Evolutionary conservation across 148 eudicot genomes (phyloP).

Genomic region (Nyssa sinensis): DNA sequence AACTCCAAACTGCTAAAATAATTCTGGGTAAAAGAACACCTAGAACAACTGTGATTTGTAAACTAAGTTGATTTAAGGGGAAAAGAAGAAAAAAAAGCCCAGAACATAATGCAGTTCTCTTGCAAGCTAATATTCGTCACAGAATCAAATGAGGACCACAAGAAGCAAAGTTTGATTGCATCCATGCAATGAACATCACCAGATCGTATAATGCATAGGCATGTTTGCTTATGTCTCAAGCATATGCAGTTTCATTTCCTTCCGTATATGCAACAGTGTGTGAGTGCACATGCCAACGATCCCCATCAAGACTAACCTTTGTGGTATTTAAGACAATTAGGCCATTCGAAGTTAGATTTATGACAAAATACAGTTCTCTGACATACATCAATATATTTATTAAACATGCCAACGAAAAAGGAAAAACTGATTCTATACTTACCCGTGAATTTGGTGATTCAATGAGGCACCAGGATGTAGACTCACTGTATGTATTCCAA

Average conservation of each 20-base stretch:
- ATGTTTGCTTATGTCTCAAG: background rate
- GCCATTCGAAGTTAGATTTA: no score
- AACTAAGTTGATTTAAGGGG: no score
- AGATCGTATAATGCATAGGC: background rate
- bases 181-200: background rate
- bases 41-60: no score
- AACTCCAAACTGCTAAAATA: no score
- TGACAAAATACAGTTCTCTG: no score
- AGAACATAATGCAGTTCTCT: background rate
- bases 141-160: background rate
- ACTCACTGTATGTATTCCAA: constrained; percentile 81
- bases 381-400: no score
- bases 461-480: constrained; percentile 78
- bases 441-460: constrained; percentile 85
- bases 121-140: background rate
- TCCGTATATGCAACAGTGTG: background rate
- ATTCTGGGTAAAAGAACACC: no score
- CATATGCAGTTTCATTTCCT: background rate
- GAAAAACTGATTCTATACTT: constrained; percentile 18
- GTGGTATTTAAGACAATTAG: background rate
- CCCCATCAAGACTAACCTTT: background rate
- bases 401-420: background rate
- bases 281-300: background rate
- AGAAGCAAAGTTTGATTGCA: background rate
- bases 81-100: background rate